Base-by-base conservation (phyloP, 257 asterid species). In the Solanum bukasovii region DNA sequence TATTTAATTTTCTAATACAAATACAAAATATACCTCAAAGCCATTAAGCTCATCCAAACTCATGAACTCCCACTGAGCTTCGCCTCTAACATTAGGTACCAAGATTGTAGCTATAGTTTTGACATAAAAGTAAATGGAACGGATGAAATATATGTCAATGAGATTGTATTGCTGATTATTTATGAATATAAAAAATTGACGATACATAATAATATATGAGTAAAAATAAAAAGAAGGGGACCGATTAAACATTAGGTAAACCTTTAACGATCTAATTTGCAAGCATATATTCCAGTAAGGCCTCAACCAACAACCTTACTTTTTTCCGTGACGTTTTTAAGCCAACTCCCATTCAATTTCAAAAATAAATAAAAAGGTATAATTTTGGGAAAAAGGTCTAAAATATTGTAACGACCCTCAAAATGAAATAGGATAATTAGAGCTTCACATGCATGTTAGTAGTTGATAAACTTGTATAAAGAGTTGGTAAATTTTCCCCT, bases 21-120 rank as follows among this genome's bases (percentile, higher is more conserved):
- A 44, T 12, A 44, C 0, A 40, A 0, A 40, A 40, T 40, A 9
- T 1, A 9, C 4, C 0, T 0, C 13, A 40, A 40, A 40, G 3
- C 2, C 13, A 40, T 40, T 40, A 40, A 9, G 1, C 9, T 40
- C 4, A 40, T 40, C 4, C 0, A 1, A 40, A 9, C 13, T 10
- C 46, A 10, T 40, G 3, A 40, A 40, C 10, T 3, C 13, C 2
- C 13, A 40, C 46, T 40, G 3, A 40, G 13, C 13, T 40, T 1
- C 13, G 46, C 13, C 46, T 44, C 16, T 44, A 44, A 42, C 63
- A 16, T 18, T 56, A 7, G 10, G 4, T 56, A 56, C n/a, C 63
- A 56, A 56, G 23, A 56, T 56, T 7, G 65, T 18, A n/a, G 8
- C 23, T 18, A 18, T 18, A 18, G 23, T 56, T 56, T 18, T 18